These are phyloP conservation scores for Knoxia roxburghii DNA, from an alignment of 257 asterid genomes.

Conservation along the genomic window DNA sequence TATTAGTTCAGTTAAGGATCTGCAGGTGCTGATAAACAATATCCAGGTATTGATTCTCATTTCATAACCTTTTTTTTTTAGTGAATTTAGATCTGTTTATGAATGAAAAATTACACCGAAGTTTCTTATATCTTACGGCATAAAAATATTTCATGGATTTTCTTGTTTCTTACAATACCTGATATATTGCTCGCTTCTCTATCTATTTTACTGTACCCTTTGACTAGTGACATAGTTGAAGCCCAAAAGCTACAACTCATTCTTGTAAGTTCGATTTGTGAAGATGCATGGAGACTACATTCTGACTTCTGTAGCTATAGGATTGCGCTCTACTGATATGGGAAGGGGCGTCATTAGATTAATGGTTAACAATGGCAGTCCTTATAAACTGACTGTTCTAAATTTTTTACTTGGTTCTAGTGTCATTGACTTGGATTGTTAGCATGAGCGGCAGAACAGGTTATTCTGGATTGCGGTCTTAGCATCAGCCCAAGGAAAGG, in stretches of 20 bases:
- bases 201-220: background rate
- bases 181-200: background rate
- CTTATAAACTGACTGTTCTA: too few relatives aligned
- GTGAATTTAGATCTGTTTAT: background rate
- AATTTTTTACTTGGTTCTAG: too few relatives aligned
- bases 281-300: background rate
- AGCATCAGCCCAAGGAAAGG: too few relatives aligned
- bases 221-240: background rate
- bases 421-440: too few relatives aligned
- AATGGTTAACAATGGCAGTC: too few relatives aligned
- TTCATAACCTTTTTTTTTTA: background rate
- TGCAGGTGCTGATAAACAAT: slow-evolving; percentile 84
- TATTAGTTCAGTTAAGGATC: slow-evolving; percentile 63
- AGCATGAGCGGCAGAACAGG: too few relatives aligned
- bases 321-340: too few relatives aligned
- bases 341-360: too few relatives aligned
- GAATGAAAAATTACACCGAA: background rate
- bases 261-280: background rate
- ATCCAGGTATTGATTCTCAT: slow-evolving; percentile 57
- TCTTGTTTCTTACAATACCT: background rate
- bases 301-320: too few relatives aligned
- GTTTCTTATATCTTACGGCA: background rate
- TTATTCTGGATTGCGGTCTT: too few relatives aligned
- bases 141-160: background rate
- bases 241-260: background rate